Base-by-base conservation (phyloP, 768 basidiomycete species). In the Cystobasidiopsis lactophilus region DNA sequence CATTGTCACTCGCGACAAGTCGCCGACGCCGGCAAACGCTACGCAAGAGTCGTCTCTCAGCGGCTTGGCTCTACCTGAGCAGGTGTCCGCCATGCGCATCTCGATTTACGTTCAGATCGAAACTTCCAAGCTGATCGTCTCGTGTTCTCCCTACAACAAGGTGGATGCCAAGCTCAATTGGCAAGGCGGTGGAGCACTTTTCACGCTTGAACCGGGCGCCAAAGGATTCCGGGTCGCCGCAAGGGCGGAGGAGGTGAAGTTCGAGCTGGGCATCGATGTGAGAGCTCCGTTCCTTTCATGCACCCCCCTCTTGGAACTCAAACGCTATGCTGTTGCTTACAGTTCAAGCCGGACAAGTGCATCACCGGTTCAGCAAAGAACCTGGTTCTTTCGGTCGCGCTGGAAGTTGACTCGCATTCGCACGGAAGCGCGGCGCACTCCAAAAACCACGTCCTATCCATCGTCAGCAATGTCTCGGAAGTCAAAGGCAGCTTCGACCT, bases 31-130 rank as follows among this genome's bases (percentile, higher is more conserved):
- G 3, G 10, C 16, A 30, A 24, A n/a, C n/a, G 5, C 3, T 24
- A 14, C 9, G 5, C 23, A 16, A n/a, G 9, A 35, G 19, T 14
- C 27, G 30, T 4, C n/a, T n/a, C n/a, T n/a, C n/a, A n/a, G 46
- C 9, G 33, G 9, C 33, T 35, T 35, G 33, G 24, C 27, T 3
- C 23, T 37, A 2, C 65, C 18, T 52, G 68, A n/a, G n/a, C 19
- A 70, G 73, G 19, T 72, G 50, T 53, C 35, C 61, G 74, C 54
- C 55, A 52, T 85, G 63, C 77, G 78, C 51, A 76, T 91, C 59
- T 81, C 75, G 55, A 76, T 93, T 67, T 85, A 84, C 59, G 72
- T 96, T 31, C 82, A 84, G 27, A 91, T 96, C 58, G 86, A 95
- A 62, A 75, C 79, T 62, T 95, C 91, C 0, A 78, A 74, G 51